These are phyloP conservation scores for Sanghuangporus weigelae DNA, from an alignment of 1,284 basidiomycete species.

Conservation along the genomic window DNA sequence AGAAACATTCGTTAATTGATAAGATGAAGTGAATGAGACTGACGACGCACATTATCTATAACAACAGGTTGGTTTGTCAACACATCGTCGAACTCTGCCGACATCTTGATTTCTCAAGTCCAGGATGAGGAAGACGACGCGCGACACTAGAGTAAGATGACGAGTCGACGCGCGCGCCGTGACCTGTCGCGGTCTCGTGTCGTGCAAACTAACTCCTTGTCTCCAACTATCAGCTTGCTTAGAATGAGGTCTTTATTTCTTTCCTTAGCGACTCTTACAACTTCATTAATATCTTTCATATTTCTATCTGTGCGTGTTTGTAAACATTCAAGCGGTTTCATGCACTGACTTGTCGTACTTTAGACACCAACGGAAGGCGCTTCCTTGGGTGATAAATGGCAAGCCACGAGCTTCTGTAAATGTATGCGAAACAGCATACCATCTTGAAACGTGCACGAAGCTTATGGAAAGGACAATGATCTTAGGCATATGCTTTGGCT, in stretches of 20 bases:
- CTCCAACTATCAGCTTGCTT: not conserved
- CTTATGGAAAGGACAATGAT: not conserved
- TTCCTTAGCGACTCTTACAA: not conserved
- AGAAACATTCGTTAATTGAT: not conserved
- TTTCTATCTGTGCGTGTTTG: not conserved
- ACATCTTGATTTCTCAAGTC: conserved; percentile 39
- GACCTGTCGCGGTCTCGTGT: conserved; percentile 2
- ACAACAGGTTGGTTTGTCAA: conserved; percentile 92
- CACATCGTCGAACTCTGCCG: conserved; percentile 83
- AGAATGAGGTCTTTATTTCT: not conserved
- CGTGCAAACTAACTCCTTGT: not conserved
- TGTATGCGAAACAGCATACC: conserved; percentile 36
- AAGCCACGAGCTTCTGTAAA: conserved; percentile 81
- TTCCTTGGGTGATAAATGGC: conserved; percentile 62
- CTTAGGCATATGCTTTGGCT: conserved; percentile 84
- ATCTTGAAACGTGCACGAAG: conserved; percentile 1
- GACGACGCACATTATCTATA: conserved; percentile 82
- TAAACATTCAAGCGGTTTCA: not conserved
- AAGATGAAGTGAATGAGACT: not conserved
- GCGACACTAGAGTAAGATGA: not conserved
- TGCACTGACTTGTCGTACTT: conserved; percentile 7
- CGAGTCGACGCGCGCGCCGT: conserved; percentile 13
- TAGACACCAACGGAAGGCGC: conserved; percentile 41
- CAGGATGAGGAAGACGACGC: not conserved
- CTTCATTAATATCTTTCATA: not conserved